Percentiles rank a stretch among this genome's conserved stretches.
Evolutionary conservation across 257 asterid species (phyloP).

Genomic region (Phtheirospermum japonicum): DNA sequence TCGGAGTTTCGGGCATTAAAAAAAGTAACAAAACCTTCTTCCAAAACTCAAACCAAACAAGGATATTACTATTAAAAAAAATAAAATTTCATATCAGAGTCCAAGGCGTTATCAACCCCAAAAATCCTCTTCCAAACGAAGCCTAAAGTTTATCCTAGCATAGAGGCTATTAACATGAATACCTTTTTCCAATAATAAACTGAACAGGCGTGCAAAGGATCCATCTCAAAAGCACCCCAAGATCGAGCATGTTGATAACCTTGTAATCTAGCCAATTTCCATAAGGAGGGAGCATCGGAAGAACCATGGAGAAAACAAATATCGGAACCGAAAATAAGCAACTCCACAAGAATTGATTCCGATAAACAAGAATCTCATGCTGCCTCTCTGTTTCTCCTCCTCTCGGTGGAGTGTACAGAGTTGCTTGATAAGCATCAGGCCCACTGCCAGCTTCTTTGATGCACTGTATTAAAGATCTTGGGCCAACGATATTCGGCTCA

Average conservation of each 20-base stretch:
- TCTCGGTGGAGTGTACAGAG: conserved; percentile 70
- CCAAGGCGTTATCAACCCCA: too few relatives aligned
- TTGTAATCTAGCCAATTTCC: conserved; percentile 89
- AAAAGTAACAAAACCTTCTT: too few relatives aligned
- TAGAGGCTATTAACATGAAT: conserved; percentile 20
- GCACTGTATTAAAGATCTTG: conserved; percentile 78
- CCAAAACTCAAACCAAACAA: too few relatives aligned
- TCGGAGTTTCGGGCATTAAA: too few relatives aligned
- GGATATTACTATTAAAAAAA: too few relatives aligned
- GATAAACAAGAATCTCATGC: conserved; percentile 57
- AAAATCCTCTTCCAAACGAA: too few relatives aligned
- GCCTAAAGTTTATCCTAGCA: conserved; percentile 8
- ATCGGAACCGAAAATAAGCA: conserved; percentile 86
- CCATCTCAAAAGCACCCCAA: conserved; percentile 87
- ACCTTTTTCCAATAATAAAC: conserved; percentile 91
- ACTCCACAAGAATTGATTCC: conserved; percentile 84
- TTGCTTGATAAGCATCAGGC: conserved; percentile 55
- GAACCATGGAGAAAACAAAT: conserved; percentile 77
- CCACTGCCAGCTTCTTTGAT: conserved; percentile 64
- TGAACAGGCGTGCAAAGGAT: conserved; percentile 96
- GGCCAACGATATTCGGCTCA: conserved; percentile 83
- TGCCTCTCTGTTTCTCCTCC: conserved; percentile 71
- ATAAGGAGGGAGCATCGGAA: conserved; percentile 92
- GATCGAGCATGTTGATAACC: conserved; percentile 72
- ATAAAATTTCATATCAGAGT: too few relatives aligned